phyloP scores from a whole-genome alignment of 768 basidiomycete species.

The Auricularia heimuer region DNA sequence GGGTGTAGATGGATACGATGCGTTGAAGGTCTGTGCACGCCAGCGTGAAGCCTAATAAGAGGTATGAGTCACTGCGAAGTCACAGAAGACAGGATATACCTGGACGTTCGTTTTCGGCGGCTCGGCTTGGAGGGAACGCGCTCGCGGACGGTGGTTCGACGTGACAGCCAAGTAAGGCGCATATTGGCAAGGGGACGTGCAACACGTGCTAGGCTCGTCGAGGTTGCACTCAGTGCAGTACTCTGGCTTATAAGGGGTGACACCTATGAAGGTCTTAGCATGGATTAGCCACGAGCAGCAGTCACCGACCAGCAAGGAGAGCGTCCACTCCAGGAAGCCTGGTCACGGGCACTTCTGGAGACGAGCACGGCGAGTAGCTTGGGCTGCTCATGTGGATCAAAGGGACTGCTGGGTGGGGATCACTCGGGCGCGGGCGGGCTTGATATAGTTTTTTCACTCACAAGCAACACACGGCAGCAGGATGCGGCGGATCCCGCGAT shows the following conservation, averaged over 20 bases:
- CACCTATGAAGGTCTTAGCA: background rate
- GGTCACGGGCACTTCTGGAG: background rate
- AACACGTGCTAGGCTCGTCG: background rate
- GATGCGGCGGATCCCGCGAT: too few species aligned
- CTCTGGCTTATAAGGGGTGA: background rate
- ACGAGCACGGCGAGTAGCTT: background rate
- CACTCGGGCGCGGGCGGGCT: background rate
- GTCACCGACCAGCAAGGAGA: background rate
- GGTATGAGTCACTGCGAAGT: background rate
- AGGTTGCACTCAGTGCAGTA: background rate
- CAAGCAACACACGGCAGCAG: too few species aligned
- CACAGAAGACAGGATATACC: background rate
- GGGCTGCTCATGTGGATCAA: background rate
- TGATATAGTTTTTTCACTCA: too few species aligned
- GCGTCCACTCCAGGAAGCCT: background rate
- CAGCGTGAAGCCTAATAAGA: background rate
- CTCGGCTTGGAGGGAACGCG: background rate
- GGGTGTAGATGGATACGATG: background rate
- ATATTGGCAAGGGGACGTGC: background rate
- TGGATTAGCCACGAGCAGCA: background rate
- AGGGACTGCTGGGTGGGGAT: background rate
- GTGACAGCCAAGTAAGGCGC: background rate
- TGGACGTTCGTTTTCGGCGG: background rate
- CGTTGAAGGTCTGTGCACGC: background rate
- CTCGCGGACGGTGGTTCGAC: background rate